Conservation (phyloP, 2,329 filamentous ascomycete genomes). For the Pestalotiopsis fici region DNA sequence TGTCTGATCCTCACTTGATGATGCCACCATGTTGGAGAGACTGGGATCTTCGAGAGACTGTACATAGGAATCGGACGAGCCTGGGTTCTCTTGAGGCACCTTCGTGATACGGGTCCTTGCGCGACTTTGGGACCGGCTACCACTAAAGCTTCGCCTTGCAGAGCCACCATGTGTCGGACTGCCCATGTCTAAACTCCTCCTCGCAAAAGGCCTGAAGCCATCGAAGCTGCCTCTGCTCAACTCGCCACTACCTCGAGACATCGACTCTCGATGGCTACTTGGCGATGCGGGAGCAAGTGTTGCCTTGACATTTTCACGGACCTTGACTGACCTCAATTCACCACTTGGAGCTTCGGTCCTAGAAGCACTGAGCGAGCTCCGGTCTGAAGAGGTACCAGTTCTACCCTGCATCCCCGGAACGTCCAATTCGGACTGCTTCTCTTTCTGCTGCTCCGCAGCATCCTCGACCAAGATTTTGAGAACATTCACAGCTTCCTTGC, state of each 20-base stretch:
- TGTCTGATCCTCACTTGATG: slow-evolving; percentile 75
- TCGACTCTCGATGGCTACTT: slow-evolving; percentile 40
- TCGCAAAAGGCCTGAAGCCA: slow-evolving; percentile 44
- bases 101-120: slow-evolving; percentile 46
- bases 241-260: slow-evolving; percentile 58
- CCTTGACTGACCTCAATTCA: slow-evolving; percentile 36
- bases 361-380: slow-evolving; percentile 16
- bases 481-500: slow-evolving; percentile 79
- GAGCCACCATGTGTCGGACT: slow-evolving; percentile 41
- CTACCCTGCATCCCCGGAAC: slow-evolving; percentile 7
- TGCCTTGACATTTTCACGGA: slow-evolving; percentile 61
- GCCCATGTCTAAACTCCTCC: slow-evolving; percentile 56
- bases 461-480: slow-evolving; percentile 74
- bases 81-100: slow-evolving; percentile 53
- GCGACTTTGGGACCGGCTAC: slow-evolving; percentile 52
- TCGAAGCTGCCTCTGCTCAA: slow-evolving; percentile 56
- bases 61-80: slow-evolving; percentile 73
- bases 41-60: slow-evolving; percentile 75
- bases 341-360: neutral
- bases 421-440: slow-evolving; percentile 26
- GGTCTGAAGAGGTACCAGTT: slow-evolving; percentile 10
- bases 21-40: slow-evolving; percentile 68
- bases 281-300: slow-evolving; percentile 58
- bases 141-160: slow-evolving; percentile 64
- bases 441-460: slow-evolving; percentile 46